Conservation (phyloP, 2,329 filamentous ascomycete genomes). For the Cercospora sp. region DNA sequence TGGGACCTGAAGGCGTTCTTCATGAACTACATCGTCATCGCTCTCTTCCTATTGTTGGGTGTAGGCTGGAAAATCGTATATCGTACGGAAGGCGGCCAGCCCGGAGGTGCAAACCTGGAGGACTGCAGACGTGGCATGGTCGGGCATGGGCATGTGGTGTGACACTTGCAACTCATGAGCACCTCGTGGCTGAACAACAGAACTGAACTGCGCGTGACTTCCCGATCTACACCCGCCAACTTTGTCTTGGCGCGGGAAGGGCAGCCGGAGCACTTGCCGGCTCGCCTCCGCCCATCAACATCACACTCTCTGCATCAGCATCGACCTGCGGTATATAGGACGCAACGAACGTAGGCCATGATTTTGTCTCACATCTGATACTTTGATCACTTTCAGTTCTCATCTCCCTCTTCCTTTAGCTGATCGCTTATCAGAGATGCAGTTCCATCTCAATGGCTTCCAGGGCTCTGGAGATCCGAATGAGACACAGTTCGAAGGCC, state of each 20-base stretch:
- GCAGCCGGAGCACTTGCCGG: neutral
- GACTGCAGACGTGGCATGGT: neutral
- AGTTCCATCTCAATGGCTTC: constrained; percentile 41
- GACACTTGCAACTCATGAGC: neutral
- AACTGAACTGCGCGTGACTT: neutral
- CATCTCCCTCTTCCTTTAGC: neutral
- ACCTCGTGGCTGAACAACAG: neutral
- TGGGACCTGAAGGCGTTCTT: neutral
- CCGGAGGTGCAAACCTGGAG: neutral
- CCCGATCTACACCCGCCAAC: neutral
- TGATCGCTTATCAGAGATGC: constrained; percentile 24
- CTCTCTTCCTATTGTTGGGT: neutral
- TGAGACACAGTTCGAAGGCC: constrained; percentile 32
- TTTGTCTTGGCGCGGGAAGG: neutral
- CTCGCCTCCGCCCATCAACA: neutral
- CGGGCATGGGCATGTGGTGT: neutral
- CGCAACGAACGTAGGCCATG: neutral
- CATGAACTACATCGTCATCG: neutral
- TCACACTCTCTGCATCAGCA: neutral
- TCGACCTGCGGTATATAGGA: neutral
- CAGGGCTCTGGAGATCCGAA: constrained; percentile 37
- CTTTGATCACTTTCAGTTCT: neutral
- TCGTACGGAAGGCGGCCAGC: neutral
- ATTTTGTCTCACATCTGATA: neutral
- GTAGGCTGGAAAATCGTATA: neutral